Conservation (phyloP, 164 flowering plant species). For the Tetracentron sinense region DNA sequence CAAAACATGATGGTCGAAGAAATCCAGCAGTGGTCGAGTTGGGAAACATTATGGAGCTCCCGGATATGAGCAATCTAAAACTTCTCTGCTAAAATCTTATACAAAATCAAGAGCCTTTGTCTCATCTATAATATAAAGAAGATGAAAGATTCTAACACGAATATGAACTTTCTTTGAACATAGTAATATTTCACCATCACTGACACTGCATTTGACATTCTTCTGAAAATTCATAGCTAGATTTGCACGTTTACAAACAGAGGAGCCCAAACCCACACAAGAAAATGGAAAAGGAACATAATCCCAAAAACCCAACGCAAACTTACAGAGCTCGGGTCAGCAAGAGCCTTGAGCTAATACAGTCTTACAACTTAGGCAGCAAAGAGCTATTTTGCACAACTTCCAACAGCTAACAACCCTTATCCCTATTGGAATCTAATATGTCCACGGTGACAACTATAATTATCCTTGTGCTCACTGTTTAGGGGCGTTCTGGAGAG, state of each 20-base stretch:
- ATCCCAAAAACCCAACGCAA: neutral
- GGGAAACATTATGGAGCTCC: neutral
- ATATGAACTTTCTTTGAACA: too few relatives aligned
- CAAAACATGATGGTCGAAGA: neutral
- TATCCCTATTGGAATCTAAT: too few relatives aligned
- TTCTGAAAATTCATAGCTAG: neutral
- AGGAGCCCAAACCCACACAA: neutral
- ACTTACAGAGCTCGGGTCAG: neutral
- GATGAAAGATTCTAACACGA: neutral
- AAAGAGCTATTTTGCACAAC: neutral
- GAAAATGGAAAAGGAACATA: neutral
- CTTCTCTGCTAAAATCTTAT: neutral
- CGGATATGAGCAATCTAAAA: neutral
- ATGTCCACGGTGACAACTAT: too few relatives aligned
- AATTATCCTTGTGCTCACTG: too few relatives aligned
- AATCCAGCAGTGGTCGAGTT: neutral
- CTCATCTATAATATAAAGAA: neutral
- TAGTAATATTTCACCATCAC: neutral
- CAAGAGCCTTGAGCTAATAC: neutral
- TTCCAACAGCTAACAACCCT: neutral
- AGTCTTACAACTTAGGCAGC: neutral
- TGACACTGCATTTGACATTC: neutral
- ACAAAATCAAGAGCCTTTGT: neutral
- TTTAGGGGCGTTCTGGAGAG: neutral
- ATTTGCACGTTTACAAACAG: too few relatives aligned